Conservation (phyloP, 495 filamentous ascomycete genomes). For the Penicillium daleae region DNA sequence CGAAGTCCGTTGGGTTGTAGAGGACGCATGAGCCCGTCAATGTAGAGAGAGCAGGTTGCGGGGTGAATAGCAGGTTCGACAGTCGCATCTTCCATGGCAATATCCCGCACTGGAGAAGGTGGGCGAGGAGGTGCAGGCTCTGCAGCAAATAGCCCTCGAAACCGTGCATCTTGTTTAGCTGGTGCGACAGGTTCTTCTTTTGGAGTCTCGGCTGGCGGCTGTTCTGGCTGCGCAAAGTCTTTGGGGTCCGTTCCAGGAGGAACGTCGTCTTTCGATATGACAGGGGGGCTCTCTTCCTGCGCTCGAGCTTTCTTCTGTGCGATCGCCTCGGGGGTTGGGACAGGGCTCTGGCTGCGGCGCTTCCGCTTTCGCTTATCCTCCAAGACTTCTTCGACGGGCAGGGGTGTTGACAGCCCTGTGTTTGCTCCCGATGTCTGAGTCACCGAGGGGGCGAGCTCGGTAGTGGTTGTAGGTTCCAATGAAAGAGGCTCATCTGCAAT, state of each 20-base stretch:
- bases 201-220: conserved; percentile 14
- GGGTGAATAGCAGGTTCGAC: conserved; percentile 76
- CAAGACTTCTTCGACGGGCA: conserved; percentile 39
- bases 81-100: conserved; percentile 46
- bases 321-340: conserved; percentile 53
- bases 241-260: conserved; percentile 17
- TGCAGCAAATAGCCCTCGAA: conserved; percentile 57
- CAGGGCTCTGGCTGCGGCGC: conserved; percentile 70
- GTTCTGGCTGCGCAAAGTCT: conserved; percentile 6
- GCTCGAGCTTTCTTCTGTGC: conserved; percentile 51
- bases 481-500: conserved; percentile 16
- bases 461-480: conserved; percentile 15
- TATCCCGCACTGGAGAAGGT: conserved; percentile 28
- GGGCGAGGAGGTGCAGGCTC: conserved; percentile 25
- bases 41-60: conserved; percentile 85
- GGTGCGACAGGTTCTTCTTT: conserved; percentile 23
- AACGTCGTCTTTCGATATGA: conserved; percentile 37
- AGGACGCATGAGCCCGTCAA: conserved; percentile 88
- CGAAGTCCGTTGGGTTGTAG: conserved; percentile 66
- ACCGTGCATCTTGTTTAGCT: conserved; percentile 50
- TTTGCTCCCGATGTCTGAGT: conserved; percentile 30
- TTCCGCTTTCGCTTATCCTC: conserved; percentile 75
- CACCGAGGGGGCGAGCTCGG: conserved; percentile 23
- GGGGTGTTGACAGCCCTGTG: conserved; percentile 40
- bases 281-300: conserved; percentile 32